Evolutionary conservation across 768 basidiomycete genomes (phyloP).

Genomic region (Hericium alpestre): DNA sequence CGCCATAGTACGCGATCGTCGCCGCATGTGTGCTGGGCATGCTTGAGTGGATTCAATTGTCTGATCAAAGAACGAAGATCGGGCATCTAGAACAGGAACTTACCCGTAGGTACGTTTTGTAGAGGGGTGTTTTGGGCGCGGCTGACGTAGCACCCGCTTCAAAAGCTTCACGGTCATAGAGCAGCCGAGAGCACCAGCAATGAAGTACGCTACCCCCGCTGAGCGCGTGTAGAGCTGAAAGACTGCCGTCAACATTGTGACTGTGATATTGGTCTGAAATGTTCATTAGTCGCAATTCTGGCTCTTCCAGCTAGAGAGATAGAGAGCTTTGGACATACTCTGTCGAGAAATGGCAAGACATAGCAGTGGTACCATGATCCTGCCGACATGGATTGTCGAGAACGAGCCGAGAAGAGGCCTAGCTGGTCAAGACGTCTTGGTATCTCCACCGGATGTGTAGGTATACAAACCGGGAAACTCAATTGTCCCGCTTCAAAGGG

Average conservation of each 20-base stretch:
- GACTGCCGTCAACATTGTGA: slow-evolving; percentile 39
- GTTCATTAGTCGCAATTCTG: slow-evolving; percentile 1
- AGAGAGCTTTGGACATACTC: background rate
- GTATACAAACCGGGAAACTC: too few species aligned
- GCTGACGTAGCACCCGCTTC: slow-evolving; percentile 54
- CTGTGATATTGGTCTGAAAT: slow-evolving; percentile 46
- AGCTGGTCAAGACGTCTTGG: too few species aligned
- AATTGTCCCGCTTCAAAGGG: too few species aligned
- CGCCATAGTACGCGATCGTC: slow-evolving; percentile 51
- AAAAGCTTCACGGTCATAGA: slow-evolving; percentile 46
- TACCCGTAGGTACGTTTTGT: slow-evolving; percentile 62
- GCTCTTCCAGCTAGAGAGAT: background rate
- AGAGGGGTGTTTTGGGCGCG: slow-evolving; percentile 38
- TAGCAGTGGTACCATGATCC: background rate
- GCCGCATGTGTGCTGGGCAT: slow-evolving; percentile 84
- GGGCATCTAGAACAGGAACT: slow-evolving; percentile 11
- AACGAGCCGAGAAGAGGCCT: too few species aligned
- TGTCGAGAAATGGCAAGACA: slow-evolving; percentile 7
- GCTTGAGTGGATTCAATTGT: slow-evolving; percentile 23
- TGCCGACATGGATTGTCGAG: too few species aligned
- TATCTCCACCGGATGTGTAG: too few species aligned
- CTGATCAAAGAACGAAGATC: background rate
- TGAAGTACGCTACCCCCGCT: slow-evolving; percentile 50
- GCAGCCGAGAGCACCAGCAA: slow-evolving; percentile 46
- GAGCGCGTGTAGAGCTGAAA: slow-evolving; percentile 53